Base-by-base conservation (phyloP, 768 basidiomycete species). In the Phylloporus scabripes region DNA sequence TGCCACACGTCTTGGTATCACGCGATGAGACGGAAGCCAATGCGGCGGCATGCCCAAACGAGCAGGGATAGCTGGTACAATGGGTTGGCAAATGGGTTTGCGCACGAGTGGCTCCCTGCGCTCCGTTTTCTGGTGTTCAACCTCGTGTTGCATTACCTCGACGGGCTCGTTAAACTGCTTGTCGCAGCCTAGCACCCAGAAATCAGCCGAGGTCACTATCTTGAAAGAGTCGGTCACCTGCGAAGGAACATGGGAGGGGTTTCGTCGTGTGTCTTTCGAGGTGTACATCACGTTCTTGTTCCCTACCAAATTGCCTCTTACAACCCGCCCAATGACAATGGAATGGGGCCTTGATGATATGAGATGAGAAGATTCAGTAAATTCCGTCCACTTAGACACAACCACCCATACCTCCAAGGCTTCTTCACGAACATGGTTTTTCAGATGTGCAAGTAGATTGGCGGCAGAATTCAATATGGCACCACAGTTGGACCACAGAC, bases 401-500 rank as follows among this genome's bases (percentile, higher is more conserved):
- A 45, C 18, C 48, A 52, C 46, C 33, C 59, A 47, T 52, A 67
- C 66, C 61, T 65, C 62, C 50, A 47, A 55, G 50, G 48, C 58
- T 56, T 54, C 54, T 42, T 71, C 70, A 14, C 55, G 39, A 12
- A 61, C 68, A 60, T 76, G 74, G 20, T 55, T 48, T 42, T 64
- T 64, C 29, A 82, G 61, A 70, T 88, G 86, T 17, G 64, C 59
- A 32, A 75, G 59, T 44, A 87, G 62, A 38, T 67, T 72, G 37
- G 74, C 68, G 6, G 69, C 65, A 39, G 80, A 81, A 58, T 82
- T 84, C 53, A 85, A 57, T 12, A 79, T 55, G 36, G 69, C 70
- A 50, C 70, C 71, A 63, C 86, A 89, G 23, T 70, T 70, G 48
- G 63, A 65, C 85, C 85, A 89, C 60, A 70, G 72, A 65, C 85